Base-by-base conservation (phyloP, 345 rosid genomes). In the Mercurialis annua region DNA sequence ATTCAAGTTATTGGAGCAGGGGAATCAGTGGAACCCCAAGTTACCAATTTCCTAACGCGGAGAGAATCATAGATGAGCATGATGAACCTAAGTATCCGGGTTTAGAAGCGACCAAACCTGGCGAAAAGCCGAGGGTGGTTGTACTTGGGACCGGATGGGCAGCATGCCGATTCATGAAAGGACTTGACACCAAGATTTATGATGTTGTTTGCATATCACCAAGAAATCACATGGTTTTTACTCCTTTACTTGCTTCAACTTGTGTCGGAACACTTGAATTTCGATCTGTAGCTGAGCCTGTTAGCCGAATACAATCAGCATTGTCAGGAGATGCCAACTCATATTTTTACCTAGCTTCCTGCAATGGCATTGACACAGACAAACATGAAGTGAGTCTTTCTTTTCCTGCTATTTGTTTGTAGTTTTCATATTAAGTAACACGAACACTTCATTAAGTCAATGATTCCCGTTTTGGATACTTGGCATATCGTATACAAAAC, bases 241-340 rank as follows among this genome's bases (percentile, higher is more conserved):
- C 92, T 33, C 90, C 90, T 72, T 73, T 88, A 74, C 93, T 88
- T 34, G 90, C 93, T 70, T 85, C 93, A 31, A 87, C 93, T 51
- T 84, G 88, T 71, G 88, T 87, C 47, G 86, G 91, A 36, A 94
- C 99, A 20, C 86, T 91, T 27, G 99, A 91, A 72, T 94, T 94
- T 65, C 84, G 98, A 52, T 89, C 96, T 0, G 95, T 91, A 20
- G 92, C 89, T 17, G 99, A 94, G 60, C 97, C 98, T 24, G 88
- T 94, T 50, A 81, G 80, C 55, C 84, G 78, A 76, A 92, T 94
- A 50, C 99, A 94, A 70, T 74, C 93, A 43, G 84, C 98, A 18
- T 78, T 94, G 76, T 80, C 96, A 7, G 43, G 86, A 43, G 80
- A 76, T 57, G 93, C 98, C 7, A 80, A 82, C 76, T 94, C 99